Evolutionary conservation across 2,329 filamentous ascomycete genomes (phyloP).

Genomic region (Penicillium brasilianum): DNA sequence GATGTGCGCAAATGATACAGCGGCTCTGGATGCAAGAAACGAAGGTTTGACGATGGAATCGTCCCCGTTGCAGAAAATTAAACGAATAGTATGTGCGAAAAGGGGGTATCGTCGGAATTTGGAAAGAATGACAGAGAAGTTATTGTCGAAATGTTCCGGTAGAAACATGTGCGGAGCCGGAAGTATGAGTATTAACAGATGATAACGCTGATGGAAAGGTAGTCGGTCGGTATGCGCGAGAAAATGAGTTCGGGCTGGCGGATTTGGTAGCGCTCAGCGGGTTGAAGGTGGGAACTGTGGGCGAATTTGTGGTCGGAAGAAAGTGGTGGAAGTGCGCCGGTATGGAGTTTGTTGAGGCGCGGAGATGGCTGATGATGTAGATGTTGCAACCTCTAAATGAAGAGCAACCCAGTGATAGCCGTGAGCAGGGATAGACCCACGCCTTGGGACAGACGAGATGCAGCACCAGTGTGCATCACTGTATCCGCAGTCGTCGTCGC

Average conservation of each 20-base stretch:
- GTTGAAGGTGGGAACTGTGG: background rate
- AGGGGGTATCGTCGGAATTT: slow-evolving; percentile 20
- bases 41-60: slow-evolving; percentile 7
- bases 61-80: slow-evolving; percentile 6
- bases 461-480: slow-evolving; percentile 16
- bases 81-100: slow-evolving; percentile 20
- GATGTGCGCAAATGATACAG: slow-evolving; percentile 12
- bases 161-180: background rate
- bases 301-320: background rate
- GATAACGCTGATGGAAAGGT: slow-evolving; percentile 5
- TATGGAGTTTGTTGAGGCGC: background rate
- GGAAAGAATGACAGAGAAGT: slow-evolving; percentile 4
- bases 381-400: slow-evolving; percentile 14
- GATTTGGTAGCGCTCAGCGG: background rate
- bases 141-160: background rate
- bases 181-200: background rate
- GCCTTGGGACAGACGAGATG: slow-evolving; percentile 18
- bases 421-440: slow-evolving; percentile 26
- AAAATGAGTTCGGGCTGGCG: background rate
- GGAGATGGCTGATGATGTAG: background rate
- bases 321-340: background rate
- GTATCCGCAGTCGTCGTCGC: slow-evolving; percentile 12
- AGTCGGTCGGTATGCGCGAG: slow-evolving; percentile 5
- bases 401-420: slow-evolving; percentile 17
- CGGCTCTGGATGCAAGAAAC: slow-evolving; percentile 19